phyloP scores from a whole-genome alignment of 2,329 filamentous ascomycete species.

The Cercospora beticola region DNA sequence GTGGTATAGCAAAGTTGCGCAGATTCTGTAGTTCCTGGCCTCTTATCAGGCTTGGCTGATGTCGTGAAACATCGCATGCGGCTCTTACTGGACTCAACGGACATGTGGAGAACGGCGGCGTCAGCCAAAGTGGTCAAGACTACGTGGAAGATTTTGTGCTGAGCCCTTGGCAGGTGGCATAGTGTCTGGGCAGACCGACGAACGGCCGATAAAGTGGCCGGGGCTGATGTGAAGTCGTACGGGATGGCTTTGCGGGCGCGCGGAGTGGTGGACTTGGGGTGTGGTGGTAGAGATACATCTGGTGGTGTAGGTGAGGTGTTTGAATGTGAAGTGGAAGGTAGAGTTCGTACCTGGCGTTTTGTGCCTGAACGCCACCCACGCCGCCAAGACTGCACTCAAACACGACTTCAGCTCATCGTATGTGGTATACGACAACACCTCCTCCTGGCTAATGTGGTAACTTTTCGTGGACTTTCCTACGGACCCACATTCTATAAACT shows the following conservation, averaged over 20 bases:
- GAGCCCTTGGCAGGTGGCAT: slow-evolving; percentile 13
- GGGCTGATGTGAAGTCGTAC: neutral
- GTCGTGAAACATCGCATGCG: slow-evolving; percentile 5
- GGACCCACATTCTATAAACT: neutral
- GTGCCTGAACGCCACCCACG: neutral
- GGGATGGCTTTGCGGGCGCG: neutral
- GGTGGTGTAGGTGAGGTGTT: neutral
- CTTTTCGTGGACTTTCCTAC: neutral
- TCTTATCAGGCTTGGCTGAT: slow-evolving; percentile 3
- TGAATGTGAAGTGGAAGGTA: neutral
- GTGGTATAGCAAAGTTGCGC: slow-evolving; percentile 6
- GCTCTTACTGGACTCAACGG: slow-evolving; percentile 9
- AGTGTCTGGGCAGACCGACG: slow-evolving; percentile 17
- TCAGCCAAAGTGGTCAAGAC: slow-evolving; percentile 16
- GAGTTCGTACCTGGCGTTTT: neutral
- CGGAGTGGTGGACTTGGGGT: neutral
- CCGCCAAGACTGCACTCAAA: neutral
- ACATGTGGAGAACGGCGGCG: slow-evolving; percentile 7
- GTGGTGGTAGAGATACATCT: neutral
- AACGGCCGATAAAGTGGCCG: slow-evolving; percentile 7
- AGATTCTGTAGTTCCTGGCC: neutral
- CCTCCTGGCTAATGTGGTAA: neutral
- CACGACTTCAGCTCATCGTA: neutral
- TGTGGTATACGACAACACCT: neutral
- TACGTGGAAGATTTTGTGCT: slow-evolving; percentile 14